Base-by-base conservation (phyloP, 179 eudicot species). In the Spergularia azorica region DNA sequence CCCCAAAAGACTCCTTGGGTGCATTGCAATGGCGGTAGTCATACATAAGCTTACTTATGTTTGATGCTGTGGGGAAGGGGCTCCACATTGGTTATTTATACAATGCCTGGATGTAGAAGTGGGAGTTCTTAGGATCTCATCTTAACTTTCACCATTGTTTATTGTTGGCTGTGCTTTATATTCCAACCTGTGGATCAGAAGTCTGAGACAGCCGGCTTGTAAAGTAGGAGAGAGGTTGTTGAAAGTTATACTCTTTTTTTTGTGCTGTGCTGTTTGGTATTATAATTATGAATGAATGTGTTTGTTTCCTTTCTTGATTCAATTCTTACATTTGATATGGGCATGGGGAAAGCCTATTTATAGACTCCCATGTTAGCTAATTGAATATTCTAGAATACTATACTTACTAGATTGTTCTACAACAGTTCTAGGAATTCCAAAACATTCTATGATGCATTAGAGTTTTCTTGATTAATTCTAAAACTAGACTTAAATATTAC, bases 231-330 rank as follows among this genome's bases (percentile, higher is more conserved):
- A 18, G 32, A 17, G 38, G 12, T 6, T 6, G 43, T 36, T 63
- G 2, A 21, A 38, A 10, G 6, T 8, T 63, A 9, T 2, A 17
- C 17, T 36, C 32, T 18, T 48, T 48, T 48, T 48, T 5, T 43
- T 20, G 51, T 26, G 60, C 50, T 60, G 14, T 63, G 15, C 10
- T 69, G 16, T 61, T 70, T 69, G 80, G 43, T 17, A 64, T 72
- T 54, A n/a, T 10, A 72, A 18, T 18, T 17, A 12, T 46, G 52
- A 36, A 2, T 15, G 46, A 14, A 38, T 41, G 75, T 39, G 36
- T 80, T 66, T 21, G 6, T 58, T 16, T 72, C 11, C 26, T 36
- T 36, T 36, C 39, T 36, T 36, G 39, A 36, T 36, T 36, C 39
- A 36, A 36, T 36, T 36, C 39, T 36, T 36, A 36, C 39, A 36